Conservation (phyloP, 768 basidiomycete genomes). For the Suillus discolor region DNA sequence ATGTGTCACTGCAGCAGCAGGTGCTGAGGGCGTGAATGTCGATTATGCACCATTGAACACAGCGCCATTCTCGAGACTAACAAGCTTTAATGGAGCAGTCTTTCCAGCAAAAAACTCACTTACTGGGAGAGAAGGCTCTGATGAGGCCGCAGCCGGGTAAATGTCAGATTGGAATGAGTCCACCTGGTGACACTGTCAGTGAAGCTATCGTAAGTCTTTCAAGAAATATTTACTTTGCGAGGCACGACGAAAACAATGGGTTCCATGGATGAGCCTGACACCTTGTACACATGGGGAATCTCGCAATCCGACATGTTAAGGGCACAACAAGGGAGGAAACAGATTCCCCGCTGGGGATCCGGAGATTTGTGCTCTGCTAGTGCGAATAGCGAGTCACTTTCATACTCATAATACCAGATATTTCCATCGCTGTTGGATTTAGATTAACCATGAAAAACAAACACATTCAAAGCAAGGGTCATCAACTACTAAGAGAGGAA, state of each 20-base stretch:
- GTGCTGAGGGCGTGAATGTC: constrained; percentile 19
- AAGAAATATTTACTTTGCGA: constrained; percentile 62
- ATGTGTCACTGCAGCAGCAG: constrained; percentile 31
- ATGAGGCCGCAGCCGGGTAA: constrained; percentile 87
- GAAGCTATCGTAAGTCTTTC: neutral
- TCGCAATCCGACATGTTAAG: constrained; percentile 91
- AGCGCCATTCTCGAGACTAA: constrained; percentile 75
- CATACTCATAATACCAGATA: constrained; percentile 96
- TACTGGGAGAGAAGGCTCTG: constrained; percentile 77
- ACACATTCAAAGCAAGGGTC: neutral
- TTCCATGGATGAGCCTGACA: constrained; percentile 72
- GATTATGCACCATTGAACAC: constrained; percentile 35
- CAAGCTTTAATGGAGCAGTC: constrained; percentile 71
- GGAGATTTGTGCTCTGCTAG: constrained; percentile 86
- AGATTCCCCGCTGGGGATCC: constrained; percentile 96
- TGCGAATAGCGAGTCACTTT: constrained; percentile 76
- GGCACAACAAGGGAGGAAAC: constrained; percentile 91
- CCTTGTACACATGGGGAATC: constrained; percentile 93
- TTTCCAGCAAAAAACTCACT: constrained; percentile 90
- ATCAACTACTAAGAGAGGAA: too few species aligned
- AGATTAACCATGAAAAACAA: constrained; percentile 12
- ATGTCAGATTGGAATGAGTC: constrained; percentile 98
- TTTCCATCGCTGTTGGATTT: constrained; percentile 80
- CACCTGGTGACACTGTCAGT: constrained; percentile 47
- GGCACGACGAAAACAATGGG: constrained; percentile 97